These are phyloP conservation scores for Aureobasidium melanogenum DNA, from an alignment of 2,329 filamentous ascomycete genomes.

Conservation along the genomic window DNA sequence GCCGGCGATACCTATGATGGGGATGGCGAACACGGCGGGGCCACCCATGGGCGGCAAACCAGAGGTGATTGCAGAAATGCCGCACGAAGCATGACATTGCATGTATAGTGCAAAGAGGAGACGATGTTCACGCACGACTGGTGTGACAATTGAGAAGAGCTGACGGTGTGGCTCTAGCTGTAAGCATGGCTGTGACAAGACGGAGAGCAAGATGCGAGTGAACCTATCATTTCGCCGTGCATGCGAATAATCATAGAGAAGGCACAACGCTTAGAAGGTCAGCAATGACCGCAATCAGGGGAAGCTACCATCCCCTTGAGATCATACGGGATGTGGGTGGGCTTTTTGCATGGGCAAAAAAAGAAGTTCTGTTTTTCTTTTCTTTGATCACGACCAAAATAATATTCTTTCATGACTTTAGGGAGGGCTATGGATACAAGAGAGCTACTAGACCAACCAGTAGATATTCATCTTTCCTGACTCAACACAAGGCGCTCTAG, in stretches of 20 bases:
- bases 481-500: neutral
- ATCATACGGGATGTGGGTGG: neutral
- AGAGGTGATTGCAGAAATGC: conserved; percentile 12
- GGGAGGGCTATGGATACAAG: neutral
- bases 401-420: neutral
- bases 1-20: neutral
- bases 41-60: conserved; percentile 7
- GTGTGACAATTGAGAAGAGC: neutral
- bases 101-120: neutral
- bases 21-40: neutral
- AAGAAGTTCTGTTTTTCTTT: neutral
- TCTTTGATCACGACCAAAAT: neutral
- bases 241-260: neutral
- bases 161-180: neutral
- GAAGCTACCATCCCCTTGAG: neutral
- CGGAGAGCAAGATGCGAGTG: neutral
- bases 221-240: neutral
- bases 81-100: conserved; percentile 13
- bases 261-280: neutral
- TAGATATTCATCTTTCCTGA: neutral
- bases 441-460: neutral
- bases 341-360: neutral
- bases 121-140: neutral
- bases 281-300: neutral
- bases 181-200: neutral